Evolutionary conservation across 768 basidiomycete species (phyloP).

Genomic region (Crepidotus variabilis): DNA sequence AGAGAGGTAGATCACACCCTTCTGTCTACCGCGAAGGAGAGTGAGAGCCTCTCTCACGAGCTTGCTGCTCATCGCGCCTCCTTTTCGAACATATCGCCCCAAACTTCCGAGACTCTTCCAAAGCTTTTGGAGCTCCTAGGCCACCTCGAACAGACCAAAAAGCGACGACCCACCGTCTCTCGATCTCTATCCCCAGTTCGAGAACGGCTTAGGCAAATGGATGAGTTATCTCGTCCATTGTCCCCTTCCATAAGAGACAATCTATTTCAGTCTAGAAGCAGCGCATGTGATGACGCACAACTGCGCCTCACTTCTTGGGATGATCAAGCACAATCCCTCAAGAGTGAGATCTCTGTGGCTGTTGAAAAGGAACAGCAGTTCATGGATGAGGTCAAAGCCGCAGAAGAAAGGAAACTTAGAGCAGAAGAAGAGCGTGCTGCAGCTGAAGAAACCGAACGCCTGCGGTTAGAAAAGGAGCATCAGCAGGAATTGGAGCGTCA

Average conservation of each 20-base stretch:
- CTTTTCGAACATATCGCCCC: conserved; percentile 21
- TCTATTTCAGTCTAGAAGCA: conserved; percentile 45
- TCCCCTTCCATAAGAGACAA: conserved; percentile 44
- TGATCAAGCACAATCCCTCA: conserved; percentile 38
- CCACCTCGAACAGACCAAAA: conserved; percentile 20
- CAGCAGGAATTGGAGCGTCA: conserved; percentile 22
- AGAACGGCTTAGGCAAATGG: conserved; percentile 53
- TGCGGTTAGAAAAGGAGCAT: conserved; percentile 28
- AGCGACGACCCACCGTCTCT: conserved; percentile 18
- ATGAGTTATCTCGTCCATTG: conserved; percentile 36
- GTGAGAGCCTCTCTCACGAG: conserved; percentile 35
- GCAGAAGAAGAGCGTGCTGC: conserved; percentile 33
- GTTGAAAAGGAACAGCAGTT: conserved; percentile 38
- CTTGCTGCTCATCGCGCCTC: conserved; percentile 35
- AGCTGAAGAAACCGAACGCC: conserved; percentile 32
- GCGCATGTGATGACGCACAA: conserved; percentile 50
- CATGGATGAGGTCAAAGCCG: conserved; percentile 32
- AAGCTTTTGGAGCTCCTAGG: conserved; percentile 29
- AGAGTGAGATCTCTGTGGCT: conserved; percentile 36
- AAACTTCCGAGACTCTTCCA: conserved; percentile 20
- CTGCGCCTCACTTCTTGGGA: conserved; percentile 44
- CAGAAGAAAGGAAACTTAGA: conserved; percentile 28
- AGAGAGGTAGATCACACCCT: conserved; percentile 47
- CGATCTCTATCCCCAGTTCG: conserved; percentile 52
- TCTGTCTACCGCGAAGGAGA: conserved; percentile 29